Evolutionary conservation across 2,329 filamentous ascomycete species (phyloP).

Genomic region (Colletotrichum scovillei): DNA sequence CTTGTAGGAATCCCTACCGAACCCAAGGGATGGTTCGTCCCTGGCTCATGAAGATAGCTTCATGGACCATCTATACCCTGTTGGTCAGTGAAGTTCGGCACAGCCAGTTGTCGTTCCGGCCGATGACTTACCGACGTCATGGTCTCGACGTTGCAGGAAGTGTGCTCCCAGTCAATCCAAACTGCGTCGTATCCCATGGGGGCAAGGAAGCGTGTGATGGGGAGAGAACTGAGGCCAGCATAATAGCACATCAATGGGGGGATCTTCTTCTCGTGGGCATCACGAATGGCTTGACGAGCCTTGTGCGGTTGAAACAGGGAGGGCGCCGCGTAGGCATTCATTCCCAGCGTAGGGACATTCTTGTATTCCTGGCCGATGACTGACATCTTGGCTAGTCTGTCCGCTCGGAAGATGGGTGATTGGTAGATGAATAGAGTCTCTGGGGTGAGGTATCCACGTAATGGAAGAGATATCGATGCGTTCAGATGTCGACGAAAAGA

Average conservation of each 20-base stretch:
- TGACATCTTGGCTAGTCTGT: conserved; percentile 15
- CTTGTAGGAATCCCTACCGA: conserved; percentile 36
- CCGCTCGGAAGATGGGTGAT: neutral
- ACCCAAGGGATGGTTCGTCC: conserved; percentile 58
- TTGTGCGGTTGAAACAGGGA: conserved; percentile 60
- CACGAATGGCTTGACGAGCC: conserved; percentile 56
- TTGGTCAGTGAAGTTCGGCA: conserved; percentile 14
- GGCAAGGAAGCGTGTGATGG: conserved; percentile 53
- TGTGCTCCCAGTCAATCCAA: conserved; percentile 62
- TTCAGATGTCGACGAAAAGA: neutral
- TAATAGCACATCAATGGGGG: conserved; percentile 56
- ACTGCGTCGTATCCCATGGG: conserved; percentile 56
- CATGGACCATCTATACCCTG: conserved; percentile 52
- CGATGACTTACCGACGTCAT: conserved; percentile 50
- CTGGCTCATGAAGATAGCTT: conserved; percentile 57
- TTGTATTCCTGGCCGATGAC: conserved; percentile 32
- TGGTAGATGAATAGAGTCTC: neutral
- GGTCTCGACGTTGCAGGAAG: conserved; percentile 57
- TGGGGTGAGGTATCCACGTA: neutral
- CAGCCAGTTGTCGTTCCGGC: neutral
- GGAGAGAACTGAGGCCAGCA: conserved; percentile 51
- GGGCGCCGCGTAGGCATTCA: conserved; percentile 55
- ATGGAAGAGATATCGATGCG: neutral
- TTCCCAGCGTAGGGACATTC: conserved; percentile 38
- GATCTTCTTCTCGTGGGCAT: conserved; percentile 58